phyloP scores from a whole-genome alignment of 1,284 basidiomycete genomes.

The Erythrobasidium hasegawianum region DNA sequence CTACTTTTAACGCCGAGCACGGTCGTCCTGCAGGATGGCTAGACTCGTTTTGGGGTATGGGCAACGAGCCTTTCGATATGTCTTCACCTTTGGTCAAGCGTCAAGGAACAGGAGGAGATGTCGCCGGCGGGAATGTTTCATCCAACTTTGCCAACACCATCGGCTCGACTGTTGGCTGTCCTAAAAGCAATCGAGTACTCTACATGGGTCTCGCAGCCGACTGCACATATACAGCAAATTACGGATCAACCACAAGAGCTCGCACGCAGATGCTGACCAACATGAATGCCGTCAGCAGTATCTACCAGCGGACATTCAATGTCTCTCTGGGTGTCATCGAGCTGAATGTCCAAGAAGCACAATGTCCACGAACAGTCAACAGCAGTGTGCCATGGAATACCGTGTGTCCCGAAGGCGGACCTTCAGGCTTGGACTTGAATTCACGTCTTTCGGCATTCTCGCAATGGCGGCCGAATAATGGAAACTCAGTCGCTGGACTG shows the following conservation, averaged over 20 bases:
- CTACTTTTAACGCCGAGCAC: slow-evolving; percentile 29
- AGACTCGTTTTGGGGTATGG: slow-evolving; percentile 14
- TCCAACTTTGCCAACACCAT: slow-evolving; percentile 65
- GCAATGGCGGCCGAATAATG: slow-evolving; percentile 70
- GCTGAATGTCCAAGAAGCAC: slow-evolving; percentile 61
- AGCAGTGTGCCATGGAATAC: slow-evolving; percentile 53
- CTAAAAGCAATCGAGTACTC: slow-evolving; percentile 63
- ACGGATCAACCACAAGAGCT: slow-evolving; percentile 16
- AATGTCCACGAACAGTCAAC: slow-evolving; percentile 56
- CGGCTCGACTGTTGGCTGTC: slow-evolving; percentile 66
- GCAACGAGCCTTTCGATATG: slow-evolving; percentile 27
- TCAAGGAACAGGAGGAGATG: slow-evolving; percentile 48
- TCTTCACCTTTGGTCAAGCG: slow-evolving; percentile 14
- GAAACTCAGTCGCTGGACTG: slow-evolving; percentile 58
- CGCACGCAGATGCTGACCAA: slow-evolving; percentile 48
- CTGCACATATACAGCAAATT: slow-evolving; percentile 61
- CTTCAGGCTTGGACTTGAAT: slow-evolving; percentile 54
- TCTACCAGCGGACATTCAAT: slow-evolving; percentile 75
- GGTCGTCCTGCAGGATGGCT: slow-evolving; percentile 19
- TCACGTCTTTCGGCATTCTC: slow-evolving; percentile 74
- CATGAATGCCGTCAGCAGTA: slow-evolving; percentile 67
- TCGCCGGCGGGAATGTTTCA: slow-evolving; percentile 48
- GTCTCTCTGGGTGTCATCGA: slow-evolving; percentile 75
- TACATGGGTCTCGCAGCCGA: slow-evolving; percentile 86
- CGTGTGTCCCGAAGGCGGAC: slow-evolving; percentile 48